Percentiles rank a stretch among this genome's conserved stretches.
Evolutionary conservation across 2,329 filamentous ascomycete genomes (phyloP).

Genomic region (Colletotrichum cereale): DNA sequence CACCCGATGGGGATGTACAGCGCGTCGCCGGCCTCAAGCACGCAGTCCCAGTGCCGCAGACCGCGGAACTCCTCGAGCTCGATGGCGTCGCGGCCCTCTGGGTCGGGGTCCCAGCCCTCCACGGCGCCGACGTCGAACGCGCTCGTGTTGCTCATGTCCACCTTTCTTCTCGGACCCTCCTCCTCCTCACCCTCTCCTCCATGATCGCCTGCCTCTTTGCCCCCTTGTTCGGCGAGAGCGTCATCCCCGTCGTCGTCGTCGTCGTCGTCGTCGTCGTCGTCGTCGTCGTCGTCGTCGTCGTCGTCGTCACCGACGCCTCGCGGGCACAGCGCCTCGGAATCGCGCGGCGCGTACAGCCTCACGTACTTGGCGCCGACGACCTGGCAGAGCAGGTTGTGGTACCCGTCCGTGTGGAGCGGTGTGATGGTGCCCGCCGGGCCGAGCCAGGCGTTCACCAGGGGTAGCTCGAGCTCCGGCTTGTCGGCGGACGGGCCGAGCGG

Average conservation of each 20-base stretch:
- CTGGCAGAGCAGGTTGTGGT: conserved; percentile 92
- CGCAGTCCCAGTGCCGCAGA: conserved; percentile 78
- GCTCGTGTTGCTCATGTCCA: conserved; percentile 96
- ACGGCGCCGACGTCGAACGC: conserved; percentile 79
- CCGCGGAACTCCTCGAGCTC: conserved; percentile 64
- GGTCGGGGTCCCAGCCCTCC: conserved; percentile 68
- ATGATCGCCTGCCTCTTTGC: conserved; percentile 74
- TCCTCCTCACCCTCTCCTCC: neutral
- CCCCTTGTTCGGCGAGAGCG: conserved; percentile 74
- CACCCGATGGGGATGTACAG: conserved; percentile 93
- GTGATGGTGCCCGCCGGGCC: conserved; percentile 90
- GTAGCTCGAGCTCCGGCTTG: conserved; percentile 36
- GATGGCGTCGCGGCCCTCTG: conserved; percentile 48
- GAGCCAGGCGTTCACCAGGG: conserved; percentile 87
- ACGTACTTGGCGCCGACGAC: conserved; percentile 93
- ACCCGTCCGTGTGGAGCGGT: conserved; percentile 92
- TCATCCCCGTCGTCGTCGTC: conserved; percentile 92
- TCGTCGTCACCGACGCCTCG: conserved; percentile 73
- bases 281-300: conserved; percentile 92
- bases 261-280: conserved; percentile 71
- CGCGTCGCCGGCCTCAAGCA: conserved; percentile 85
- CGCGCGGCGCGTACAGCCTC: conserved; percentile 81
- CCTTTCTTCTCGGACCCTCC: conserved; percentile 50
- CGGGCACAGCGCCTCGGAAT: conserved; percentile 71
- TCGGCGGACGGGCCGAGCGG: conserved; percentile 44